Conservation (phyloP, 2,329 filamentous ascomycete species). For the Pseudogymnoascus sp. region DNA sequence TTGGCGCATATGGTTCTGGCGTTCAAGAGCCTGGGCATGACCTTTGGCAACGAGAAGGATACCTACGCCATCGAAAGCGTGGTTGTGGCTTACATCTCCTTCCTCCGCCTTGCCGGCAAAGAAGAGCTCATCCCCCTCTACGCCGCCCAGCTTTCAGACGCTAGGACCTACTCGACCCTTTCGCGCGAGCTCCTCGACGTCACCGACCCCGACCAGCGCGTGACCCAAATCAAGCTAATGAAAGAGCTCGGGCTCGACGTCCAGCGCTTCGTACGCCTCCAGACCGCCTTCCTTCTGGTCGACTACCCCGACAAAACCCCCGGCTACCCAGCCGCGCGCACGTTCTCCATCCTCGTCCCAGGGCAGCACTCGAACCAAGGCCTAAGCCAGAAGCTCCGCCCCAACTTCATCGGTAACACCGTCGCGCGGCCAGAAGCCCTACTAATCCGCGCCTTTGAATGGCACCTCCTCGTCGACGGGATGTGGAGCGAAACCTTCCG, state of each 20-base stretch:
- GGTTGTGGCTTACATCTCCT: conserved; percentile 73
- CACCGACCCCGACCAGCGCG: conserved; percentile 54
- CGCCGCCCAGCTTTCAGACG: conserved; percentile 64
- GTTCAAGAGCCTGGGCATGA: conserved; percentile 51
- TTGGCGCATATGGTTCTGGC: conserved; percentile 63
- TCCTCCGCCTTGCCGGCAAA: conserved; percentile 63
- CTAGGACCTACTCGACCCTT: conserved; percentile 61
- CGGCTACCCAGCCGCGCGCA: conserved; percentile 34
- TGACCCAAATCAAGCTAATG: conserved; percentile 66
- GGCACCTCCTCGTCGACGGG: conserved; percentile 68
- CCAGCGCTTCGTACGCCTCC: conserved; percentile 62
- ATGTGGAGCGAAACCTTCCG: conserved; percentile 64
- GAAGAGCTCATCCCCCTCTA: conserved; percentile 80
- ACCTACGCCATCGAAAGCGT: conserved; percentile 55
- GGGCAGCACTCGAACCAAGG: not conserved
- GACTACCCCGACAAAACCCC: conserved; percentile 36
- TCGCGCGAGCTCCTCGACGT: conserved; percentile 71
- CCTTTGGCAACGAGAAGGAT: conserved; percentile 34
- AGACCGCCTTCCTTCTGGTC: conserved; percentile 48
- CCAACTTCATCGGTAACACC: conserved; percentile 62
- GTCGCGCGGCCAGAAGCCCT: conserved; percentile 32
- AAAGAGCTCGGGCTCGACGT: conserved; percentile 65
- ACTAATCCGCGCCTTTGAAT: conserved; percentile 74
- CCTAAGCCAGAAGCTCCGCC: conserved; percentile 51
- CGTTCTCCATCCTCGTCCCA: conserved; percentile 42